Conservation (phyloP, 768 basidiomycete species). For the Sporobolomyces roseus region DNA sequence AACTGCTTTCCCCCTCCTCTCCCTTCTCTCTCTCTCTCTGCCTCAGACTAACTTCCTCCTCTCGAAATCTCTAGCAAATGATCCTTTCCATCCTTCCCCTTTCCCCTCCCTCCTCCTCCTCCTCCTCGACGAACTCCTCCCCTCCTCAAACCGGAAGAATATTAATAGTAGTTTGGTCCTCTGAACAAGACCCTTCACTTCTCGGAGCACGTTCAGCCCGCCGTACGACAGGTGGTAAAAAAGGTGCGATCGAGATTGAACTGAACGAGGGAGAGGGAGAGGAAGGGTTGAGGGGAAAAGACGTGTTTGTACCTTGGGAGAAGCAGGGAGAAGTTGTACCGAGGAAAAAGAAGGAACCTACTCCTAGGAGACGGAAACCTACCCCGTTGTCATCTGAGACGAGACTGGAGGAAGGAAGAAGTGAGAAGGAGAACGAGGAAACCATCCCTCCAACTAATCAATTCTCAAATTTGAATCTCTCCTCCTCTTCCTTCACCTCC, state of each 20-base stretch:
- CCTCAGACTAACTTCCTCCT: not conserved
- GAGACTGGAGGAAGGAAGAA: not conserved
- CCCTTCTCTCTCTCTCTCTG: not conserved
- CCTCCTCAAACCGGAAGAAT: conserved; percentile 46
- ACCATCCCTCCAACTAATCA: not conserved
- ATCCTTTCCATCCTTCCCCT: conserved; percentile 43
- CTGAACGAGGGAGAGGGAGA: not conserved
- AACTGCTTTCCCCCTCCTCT: not conserved
- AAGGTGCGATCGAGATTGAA: conserved; percentile 18
- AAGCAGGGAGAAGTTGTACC: conserved; percentile 20
- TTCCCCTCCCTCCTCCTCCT: conserved; percentile 27
- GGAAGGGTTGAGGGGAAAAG: conserved; percentile 54
- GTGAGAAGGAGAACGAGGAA: not conserved
- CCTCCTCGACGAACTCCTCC: conserved; percentile 13
- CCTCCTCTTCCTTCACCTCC: not conserved
- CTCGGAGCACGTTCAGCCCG: conserved; percentile 29
- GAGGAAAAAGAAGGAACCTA: conserved; percentile 31
- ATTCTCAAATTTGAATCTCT: not conserved
- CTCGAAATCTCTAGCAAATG: conserved; percentile 22
- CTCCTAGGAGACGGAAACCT: conserved; percentile 9
- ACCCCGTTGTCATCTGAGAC: not conserved
- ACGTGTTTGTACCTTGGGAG: conserved; percentile 90
- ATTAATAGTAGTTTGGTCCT: conserved; percentile 94
- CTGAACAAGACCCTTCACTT: conserved; percentile 67
- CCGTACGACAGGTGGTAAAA: conserved; percentile 20